Conservation (phyloP, 495 filamentous ascomycete species). For the Aspergillus saccharolyticus region DNA sequence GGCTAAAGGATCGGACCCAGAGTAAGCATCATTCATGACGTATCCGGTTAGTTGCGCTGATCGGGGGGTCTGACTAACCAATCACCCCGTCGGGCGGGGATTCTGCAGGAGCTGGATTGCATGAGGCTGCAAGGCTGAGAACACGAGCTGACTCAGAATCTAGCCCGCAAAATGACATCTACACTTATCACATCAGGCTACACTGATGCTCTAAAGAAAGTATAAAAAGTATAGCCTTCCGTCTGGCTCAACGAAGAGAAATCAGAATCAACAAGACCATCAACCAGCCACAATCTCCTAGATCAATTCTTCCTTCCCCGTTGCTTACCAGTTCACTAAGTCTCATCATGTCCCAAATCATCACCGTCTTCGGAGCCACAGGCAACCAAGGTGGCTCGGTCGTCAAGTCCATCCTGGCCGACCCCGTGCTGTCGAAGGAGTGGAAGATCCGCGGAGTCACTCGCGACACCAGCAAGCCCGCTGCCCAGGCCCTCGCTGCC, state of each 20-base stretch:
- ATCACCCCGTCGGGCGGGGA: no score
- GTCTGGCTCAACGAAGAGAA: neutral
- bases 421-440: neutral
- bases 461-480: conserved; percentile 3
- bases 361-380: neutral
- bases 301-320: no score
- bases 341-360: neutral
- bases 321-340: neutral
- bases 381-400: conserved; percentile 10
- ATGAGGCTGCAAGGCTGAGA: neutral
- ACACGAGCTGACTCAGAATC: neutral
- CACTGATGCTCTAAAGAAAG: no score
- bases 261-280: neutral
- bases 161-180: no score
- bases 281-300: neutral
- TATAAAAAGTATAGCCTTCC: no score
- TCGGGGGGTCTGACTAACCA: neutral
- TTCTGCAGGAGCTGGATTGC: neutral
- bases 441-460: conserved; percentile 4
- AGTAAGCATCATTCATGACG: neutral
- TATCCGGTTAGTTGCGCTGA: neutral
- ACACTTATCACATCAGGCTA: no score
- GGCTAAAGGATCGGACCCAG: no score
- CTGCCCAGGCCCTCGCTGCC: neutral
- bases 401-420: neutral